Evolutionary conservation across 768 basidiomycete genomes (phyloP).

Genomic region (Leucosporidium creatinivorum): DNA sequence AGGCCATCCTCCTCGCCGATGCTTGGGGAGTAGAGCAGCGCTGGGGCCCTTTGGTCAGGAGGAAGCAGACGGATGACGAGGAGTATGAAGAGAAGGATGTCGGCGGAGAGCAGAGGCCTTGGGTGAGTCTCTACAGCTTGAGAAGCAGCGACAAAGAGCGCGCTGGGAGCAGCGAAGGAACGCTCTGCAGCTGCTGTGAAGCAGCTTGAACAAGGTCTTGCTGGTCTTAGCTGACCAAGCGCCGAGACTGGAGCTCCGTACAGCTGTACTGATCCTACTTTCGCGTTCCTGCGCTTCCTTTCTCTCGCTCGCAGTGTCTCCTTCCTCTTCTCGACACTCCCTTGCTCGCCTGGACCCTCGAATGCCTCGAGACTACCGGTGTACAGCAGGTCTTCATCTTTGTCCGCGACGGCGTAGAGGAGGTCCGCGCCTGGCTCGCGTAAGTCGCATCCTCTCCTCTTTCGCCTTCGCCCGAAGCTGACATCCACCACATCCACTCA

Average conservation of each 20-base stretch:
- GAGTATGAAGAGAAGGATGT: slow-evolving; percentile 26
- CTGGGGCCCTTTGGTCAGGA: slow-evolving; percentile 33
- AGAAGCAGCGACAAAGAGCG: background rate
- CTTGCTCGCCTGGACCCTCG: slow-evolving; percentile 91
- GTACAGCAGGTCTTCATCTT: slow-evolving; percentile 95
- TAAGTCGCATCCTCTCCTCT: slow-evolving; percentile 44
- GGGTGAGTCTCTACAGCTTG: slow-evolving; percentile 51
- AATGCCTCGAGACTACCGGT: slow-evolving; percentile 85
- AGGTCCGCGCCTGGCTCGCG: slow-evolving; percentile 78
- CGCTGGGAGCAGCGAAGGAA: background rate
- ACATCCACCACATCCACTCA: slow-evolving; percentile 1
- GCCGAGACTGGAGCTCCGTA: background rate
- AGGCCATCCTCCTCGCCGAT: slow-evolving; percentile 92
- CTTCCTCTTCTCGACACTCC: slow-evolving; percentile 91
- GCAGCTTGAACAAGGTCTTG: background rate
- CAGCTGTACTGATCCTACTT: too few relatives aligned
- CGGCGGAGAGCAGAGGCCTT: slow-evolving; percentile 68
- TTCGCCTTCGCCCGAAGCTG: slow-evolving; percentile 1
- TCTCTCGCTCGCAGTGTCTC: slow-evolving; percentile 55
- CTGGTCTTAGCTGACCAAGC: background rate
- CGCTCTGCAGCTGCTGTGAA: background rate
- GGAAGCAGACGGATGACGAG: slow-evolving; percentile 32
- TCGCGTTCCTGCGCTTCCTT: background rate
- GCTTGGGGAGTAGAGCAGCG: slow-evolving; percentile 31
- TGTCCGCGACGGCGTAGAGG: slow-evolving; percentile 80